A percentile compares a stretch with the other conserved stretches of the same genome.
phyloP scores from a whole-genome alignment of 2,329 filamentous ascomycete species.

The Karstenula rhodostoma region DNA sequence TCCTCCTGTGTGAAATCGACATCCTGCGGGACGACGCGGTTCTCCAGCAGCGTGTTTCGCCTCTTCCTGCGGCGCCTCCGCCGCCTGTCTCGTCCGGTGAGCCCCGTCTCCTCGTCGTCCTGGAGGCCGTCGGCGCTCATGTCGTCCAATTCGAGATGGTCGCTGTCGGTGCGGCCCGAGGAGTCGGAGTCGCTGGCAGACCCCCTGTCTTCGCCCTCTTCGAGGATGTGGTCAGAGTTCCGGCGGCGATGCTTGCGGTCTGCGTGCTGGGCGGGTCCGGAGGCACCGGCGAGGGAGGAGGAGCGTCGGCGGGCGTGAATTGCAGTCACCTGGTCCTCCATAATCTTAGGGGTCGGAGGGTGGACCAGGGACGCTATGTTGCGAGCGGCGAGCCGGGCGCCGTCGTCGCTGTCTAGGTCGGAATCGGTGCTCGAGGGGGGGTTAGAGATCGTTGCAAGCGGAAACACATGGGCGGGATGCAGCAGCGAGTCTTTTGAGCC shows the following conservation, averaged over 20 bases:
- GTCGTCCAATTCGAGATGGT: conserved; percentile 65
- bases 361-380: conserved; percentile 40
- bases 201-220: conserved; percentile 44
- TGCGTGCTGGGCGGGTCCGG: conserved; percentile 29
- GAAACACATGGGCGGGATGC: conserved; percentile 49
- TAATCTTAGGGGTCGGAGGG: conserved; percentile 43
- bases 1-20: conserved; percentile 71
- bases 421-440: conserved; percentile 43
- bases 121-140: conserved; percentile 74
- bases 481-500: conserved; percentile 40
- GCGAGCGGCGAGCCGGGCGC: conserved; percentile 25
- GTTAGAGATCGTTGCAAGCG: conserved; percentile 44
- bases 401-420: conserved; percentile 31
- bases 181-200: conserved; percentile 43
- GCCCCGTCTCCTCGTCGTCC: conserved; percentile 88
- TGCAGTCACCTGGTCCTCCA: conserved; percentile 35
- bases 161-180: conserved; percentile 48
- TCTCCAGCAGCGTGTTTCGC: conserved; percentile 75
- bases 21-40: conserved; percentile 65
- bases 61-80: conserved; percentile 72
- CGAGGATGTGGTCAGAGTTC: conserved; percentile 43
- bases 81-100: conserved; percentile 76
- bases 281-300: conserved; percentile 44
- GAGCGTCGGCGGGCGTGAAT: conserved; percentile 43
- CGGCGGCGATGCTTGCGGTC: conserved; percentile 38